Base-by-base conservation (phyloP, 352 stramenopile species). In the Globisporangium orthogonon region DNA sequence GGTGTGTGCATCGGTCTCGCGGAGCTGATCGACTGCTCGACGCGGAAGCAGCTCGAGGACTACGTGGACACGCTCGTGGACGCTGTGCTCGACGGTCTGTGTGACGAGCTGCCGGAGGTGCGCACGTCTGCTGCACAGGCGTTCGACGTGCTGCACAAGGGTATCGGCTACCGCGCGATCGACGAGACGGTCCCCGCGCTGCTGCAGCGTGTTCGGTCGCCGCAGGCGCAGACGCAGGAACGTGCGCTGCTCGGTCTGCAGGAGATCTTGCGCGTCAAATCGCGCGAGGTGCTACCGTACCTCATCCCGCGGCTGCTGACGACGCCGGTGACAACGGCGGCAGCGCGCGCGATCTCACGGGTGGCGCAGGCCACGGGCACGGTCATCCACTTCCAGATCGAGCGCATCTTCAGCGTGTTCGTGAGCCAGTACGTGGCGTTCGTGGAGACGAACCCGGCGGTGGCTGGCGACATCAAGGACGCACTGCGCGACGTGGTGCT, bases 1-100 rank as follows among this genome's bases (percentile, higher is more conserved):
- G 98, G 98, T 56, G 97, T 98, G 31, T 99, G 97, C 73, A 87
- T 99, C 39, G 98, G 97, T 58, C 79, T 99, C 46, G 81, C 96
- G 9, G 97, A 99, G 79, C 91, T 99, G 43, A 98, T 99, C 54
- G 85, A 95, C 52, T 98, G 93, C 67, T 98, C 95, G 31, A 98
- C 84, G 40, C 98, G 98, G 70, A 95, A 97, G 48, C 84, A 93
- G 61, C 91, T 99, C 50, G 86, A 98, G 48, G 95, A 98, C 58
- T 99, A 98, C 67, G 86, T 99, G 46, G 86, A 94, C 58, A 98
- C 96, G 50, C 83, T 99, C 46, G 89, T 99, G 29, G 89, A 97
- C 66, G 95, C 97, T 14, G 79, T 99, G n/a, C 85, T 99, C 72
- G 92, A 98, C 63, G 97, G 97, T 14, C 71, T 99, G 3, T 99